A percentile compares a stretch with the other conserved stretches of the same genome.
Conservation (phyloP, 2,329 filamentous ascomycete genomes). For the Stachybotrys elegans region DNA sequence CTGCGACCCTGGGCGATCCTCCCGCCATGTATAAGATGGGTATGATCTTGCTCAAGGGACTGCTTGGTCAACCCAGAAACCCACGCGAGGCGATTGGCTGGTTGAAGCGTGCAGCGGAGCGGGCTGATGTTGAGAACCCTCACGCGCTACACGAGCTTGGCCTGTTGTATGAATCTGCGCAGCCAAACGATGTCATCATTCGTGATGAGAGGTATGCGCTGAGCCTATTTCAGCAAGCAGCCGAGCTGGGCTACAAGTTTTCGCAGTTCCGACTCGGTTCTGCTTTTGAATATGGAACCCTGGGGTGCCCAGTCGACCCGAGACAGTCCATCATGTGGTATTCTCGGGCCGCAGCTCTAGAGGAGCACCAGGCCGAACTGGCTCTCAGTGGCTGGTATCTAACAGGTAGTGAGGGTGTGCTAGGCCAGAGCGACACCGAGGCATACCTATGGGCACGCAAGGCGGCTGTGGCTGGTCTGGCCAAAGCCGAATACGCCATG, state of each 20-base stretch:
- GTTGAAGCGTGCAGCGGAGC: constrained; percentile 88
- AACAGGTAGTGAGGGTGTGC: constrained; percentile 80
- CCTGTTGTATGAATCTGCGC: constrained; percentile 58
- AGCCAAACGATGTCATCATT: constrained; percentile 66
- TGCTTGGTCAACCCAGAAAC: constrained; percentile 82
- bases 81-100: constrained; percentile 82
- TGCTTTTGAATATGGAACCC: constrained; percentile 81
- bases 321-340: constrained; percentile 91
- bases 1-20: constrained; percentile 82
- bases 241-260: constrained; percentile 88
- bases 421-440: constrained; percentile 90
- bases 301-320: constrained; percentile 79
- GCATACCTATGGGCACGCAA: constrained; percentile 97
- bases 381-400: constrained; percentile 90
- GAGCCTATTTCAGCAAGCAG: constrained; percentile 79
- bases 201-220: constrained; percentile 78
- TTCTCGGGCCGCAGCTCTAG: constrained; percentile 81
- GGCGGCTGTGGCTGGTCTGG: constrained; percentile 78
- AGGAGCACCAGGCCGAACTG: constrained; percentile 88
- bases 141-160: constrained; percentile 90
- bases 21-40: constrained; percentile 98
- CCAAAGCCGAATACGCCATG: constrained; percentile 96
- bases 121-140: constrained; percentile 83
- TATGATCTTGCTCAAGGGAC: constrained; percentile 89
- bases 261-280: constrained; percentile 86